Percentiles rank a stretch among this genome's conserved stretches.
These are phyloP conservation scores for Ceratopteris richardii DNA, from an alignment of 75 land plant genomes.

Conservation along the genomic window DNA sequence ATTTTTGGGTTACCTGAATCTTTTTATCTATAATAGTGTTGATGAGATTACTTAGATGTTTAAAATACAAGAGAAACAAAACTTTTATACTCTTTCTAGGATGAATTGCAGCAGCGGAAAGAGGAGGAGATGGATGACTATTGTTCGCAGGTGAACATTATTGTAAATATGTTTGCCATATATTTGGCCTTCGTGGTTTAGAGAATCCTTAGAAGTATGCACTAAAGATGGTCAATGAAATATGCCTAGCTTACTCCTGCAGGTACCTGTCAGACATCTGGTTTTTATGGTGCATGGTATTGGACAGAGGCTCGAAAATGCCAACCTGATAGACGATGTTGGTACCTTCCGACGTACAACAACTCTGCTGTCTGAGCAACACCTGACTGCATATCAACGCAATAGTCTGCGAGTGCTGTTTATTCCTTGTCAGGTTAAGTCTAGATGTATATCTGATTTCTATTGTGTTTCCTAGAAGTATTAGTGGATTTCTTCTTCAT, in stretches of 20 bases:
- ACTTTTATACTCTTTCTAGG: constrained; percentile 40
- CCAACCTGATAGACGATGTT: constrained; percentile 95
- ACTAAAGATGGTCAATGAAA: no score
- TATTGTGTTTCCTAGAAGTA: no score
- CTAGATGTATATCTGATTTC: no score
- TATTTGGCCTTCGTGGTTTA: no score
- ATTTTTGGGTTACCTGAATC: no score
- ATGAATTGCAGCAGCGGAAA: constrained; percentile 79
- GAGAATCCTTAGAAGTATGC: no score
- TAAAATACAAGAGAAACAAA: no score
- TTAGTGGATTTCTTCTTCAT: no score
- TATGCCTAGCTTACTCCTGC: no score
- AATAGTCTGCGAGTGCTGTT: constrained; percentile 73
- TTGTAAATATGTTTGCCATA: neutral
- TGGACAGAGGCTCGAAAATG: constrained; percentile 95
- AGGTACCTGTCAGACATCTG: constrained; percentile 94
- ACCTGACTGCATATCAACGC: constrained; percentile 67
- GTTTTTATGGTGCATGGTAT: constrained; percentile 99
- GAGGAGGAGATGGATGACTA: constrained; percentile 98
- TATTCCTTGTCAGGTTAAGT: constrained; percentile 99
- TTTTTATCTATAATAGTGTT: no score
- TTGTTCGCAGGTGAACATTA: constrained; percentile 74
- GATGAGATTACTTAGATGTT: no score
- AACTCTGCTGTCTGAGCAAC: constrained; percentile 61
- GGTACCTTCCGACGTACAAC: constrained; percentile 66